These are phyloP conservation scores for Epicoccum sorghinum DNA, from an alignment of 2,329 filamentous ascomycete species.

Conservation along the genomic window DNA sequence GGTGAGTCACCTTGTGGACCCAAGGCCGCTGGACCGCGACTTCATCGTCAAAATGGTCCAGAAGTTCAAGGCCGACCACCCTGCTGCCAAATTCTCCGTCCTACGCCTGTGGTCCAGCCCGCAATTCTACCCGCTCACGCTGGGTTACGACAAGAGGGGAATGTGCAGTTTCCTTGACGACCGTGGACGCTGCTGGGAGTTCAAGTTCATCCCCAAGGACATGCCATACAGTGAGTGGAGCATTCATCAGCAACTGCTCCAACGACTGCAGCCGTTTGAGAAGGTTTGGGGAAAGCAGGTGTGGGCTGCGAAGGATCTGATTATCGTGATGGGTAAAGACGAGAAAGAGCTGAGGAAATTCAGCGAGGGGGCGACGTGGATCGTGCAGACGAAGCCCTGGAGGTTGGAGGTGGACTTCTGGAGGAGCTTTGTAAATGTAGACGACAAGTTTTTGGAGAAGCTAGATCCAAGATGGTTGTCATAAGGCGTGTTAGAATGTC, in stretches of 20 bases:
- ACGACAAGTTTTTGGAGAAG: conserved; percentile 51
- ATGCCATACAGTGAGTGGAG: conserved; percentile 53
- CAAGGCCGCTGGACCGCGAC: conserved; percentile 37
- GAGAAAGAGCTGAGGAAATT: conserved; percentile 50
- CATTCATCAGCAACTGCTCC: conserved; percentile 49
- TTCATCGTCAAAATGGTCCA: conserved; percentile 42
- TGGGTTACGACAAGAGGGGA: conserved; percentile 47
- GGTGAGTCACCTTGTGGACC: conserved; percentile 40
- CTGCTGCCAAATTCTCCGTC: conserved; percentile 50
- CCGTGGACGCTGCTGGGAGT: conserved; percentile 54
- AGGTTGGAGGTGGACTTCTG: conserved; percentile 58
- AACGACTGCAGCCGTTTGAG: conserved; percentile 40
- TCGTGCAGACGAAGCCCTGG: conserved; percentile 58
- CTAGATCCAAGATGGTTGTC: conserved; percentile 52
- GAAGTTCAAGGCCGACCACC: conserved; percentile 32
- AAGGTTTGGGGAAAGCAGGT: conserved; percentile 47
- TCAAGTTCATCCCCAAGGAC: conserved; percentile 58
- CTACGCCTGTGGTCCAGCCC: conserved; percentile 56
- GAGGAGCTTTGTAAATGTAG: conserved; percentile 59
- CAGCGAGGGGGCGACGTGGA: conserved; percentile 51
- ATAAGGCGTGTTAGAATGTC: neutral
- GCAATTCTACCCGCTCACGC: conserved; percentile 58
- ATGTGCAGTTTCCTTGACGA: conserved; percentile 51
- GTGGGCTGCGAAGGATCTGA: conserved; percentile 50
- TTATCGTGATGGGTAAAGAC: conserved; percentile 55